Evolutionary conservation across 1,139 yeast species (phyloP).

Genomic region (Fermentozyma sake): DNA sequence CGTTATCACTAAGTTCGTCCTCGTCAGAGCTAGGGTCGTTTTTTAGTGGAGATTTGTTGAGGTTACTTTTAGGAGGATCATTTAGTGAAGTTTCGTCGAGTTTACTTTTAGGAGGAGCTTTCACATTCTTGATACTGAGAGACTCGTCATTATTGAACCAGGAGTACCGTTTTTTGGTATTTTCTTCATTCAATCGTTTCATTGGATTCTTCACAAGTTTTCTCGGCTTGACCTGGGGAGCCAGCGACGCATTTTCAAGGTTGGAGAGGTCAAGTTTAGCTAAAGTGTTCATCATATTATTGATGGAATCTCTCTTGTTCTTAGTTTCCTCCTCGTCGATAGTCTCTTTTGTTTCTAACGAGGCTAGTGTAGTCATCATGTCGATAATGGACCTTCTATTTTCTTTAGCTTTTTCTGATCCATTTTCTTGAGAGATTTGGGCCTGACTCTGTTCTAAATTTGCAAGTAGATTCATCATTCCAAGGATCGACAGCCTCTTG

Average conservation of each 20-base stretch:
- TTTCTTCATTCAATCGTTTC: slow-evolving; percentile 2
- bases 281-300: slow-evolving; percentile 13
- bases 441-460: slow-evolving; percentile 12
- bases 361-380: slow-evolving; percentile 18
- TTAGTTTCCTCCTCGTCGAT: slow-evolving; percentile 5
- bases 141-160: slow-evolving; percentile 36
- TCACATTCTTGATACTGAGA: slow-evolving; percentile 11
- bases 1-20: slow-evolving; percentile 9
- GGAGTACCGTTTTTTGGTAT: slow-evolving; percentile 31
- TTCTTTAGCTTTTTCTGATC: slow-evolving; percentile 9
- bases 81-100: not conserved
- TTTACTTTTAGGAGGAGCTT: slow-evolving; percentile 2
- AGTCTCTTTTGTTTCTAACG: slow-evolving; percentile 6
- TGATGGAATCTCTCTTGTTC: slow-evolving; percentile 12
- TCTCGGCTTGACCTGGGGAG: too few relatives aligned
- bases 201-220: slow-evolving; percentile 1
- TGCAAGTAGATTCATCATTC: slow-evolving; percentile 17
- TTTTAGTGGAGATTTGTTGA: not conserved
- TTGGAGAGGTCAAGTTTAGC: slow-evolving; percentile 11
- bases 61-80: not conserved
- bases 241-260: too few relatives aligned
- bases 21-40: slow-evolving; percentile 2
- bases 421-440: slow-evolving; percentile 9
- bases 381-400: slow-evolving; percentile 21
- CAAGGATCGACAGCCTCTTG: slow-evolving; percentile 11